Conservation (phyloP, 1,139 yeast genomes). For the Pichia sp. region DNA sequence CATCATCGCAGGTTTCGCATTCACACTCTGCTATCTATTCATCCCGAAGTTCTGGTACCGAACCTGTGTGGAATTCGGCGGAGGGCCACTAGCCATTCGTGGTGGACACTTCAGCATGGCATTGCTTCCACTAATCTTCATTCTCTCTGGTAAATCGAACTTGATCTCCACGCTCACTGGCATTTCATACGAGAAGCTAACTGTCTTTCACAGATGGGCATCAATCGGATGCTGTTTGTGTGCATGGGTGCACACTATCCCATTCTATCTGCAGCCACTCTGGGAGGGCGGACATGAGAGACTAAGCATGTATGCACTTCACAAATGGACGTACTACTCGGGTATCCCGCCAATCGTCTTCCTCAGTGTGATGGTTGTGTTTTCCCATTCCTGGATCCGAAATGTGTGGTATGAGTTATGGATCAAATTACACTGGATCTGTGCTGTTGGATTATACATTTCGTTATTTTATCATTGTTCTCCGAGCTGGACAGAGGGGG, state of each 20-base stretch:
- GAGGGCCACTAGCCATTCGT: constrained; percentile 56
- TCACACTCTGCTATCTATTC: constrained; percentile 43
- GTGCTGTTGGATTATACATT: constrained; percentile 52
- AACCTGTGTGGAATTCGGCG: constrained; percentile 54
- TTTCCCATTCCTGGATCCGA: constrained; percentile 45
- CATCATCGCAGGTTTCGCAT: constrained; percentile 40
- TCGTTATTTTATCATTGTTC: constrained; percentile 49
- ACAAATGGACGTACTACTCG: constrained; percentile 23
- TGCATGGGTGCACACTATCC: constrained; percentile 50
- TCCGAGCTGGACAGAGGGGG: constrained; percentile 37
- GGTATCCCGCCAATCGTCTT: constrained; percentile 45
- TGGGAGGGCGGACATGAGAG: constrained; percentile 46
- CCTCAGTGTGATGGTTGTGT: constrained; percentile 44
- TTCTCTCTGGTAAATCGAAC: constrained; percentile 52
- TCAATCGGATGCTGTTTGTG: constrained; percentile 41
- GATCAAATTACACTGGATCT: constrained; percentile 55
- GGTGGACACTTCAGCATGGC: constrained; percentile 54
- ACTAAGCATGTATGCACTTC: constrained; percentile 16
- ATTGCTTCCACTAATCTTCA: constrained; percentile 48
- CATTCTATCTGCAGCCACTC: constrained; percentile 46
- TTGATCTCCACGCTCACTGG: constrained; percentile 49
- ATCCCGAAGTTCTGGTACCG: constrained; percentile 55
- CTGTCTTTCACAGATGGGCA: constrained; percentile 49
- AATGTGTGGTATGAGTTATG: constrained; percentile 48
- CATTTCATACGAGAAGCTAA: constrained; percentile 52